These are phyloP conservation scores for Betula pendula DNA, from an alignment of 306 rosid species.

Conservation along the genomic window DNA sequence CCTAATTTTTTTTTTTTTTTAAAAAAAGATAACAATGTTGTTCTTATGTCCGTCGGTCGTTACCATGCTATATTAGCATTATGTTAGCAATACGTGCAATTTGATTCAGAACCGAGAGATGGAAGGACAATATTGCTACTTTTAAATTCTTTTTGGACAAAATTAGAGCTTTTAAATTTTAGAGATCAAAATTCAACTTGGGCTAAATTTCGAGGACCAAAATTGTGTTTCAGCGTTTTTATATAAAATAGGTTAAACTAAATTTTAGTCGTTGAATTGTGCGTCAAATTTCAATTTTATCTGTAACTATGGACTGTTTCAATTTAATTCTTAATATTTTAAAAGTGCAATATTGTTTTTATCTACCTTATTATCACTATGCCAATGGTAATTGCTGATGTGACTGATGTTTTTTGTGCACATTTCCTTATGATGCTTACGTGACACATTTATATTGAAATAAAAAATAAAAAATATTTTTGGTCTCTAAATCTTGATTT, in stretches of 20 bases:
- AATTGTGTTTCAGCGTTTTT: neutral
- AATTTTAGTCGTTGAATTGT: neutral
- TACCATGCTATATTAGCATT: neutral
- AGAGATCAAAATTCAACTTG: neutral
- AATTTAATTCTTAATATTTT: too few species aligned
- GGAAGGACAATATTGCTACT: neutral
- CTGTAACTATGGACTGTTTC: too few species aligned
- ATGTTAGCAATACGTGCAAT: neutral
- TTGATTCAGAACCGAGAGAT: neutral
- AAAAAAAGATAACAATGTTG: neutral
- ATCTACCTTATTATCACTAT: too few species aligned
- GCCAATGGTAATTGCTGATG: neutral
- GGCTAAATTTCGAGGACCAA: neutral
- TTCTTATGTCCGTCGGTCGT: neutral
- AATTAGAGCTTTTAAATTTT: neutral
- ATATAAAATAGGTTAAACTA: neutral
- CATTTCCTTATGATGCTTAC: neutral
- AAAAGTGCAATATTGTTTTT: too few species aligned
- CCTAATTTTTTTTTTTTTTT: too few species aligned
- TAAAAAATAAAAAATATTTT: too few species aligned
- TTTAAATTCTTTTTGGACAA: neutral
- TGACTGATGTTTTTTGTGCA: neutral
- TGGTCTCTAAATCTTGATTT: neutral
- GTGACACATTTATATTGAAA: neutral
- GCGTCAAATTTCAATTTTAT: neutral